Percentiles rank a stretch among this genome's conserved stretches.
Evolutionary conservation across 2,329 filamentous ascomycete species (phyloP).

Genomic region (Fusarium albosuccineum): DNA sequence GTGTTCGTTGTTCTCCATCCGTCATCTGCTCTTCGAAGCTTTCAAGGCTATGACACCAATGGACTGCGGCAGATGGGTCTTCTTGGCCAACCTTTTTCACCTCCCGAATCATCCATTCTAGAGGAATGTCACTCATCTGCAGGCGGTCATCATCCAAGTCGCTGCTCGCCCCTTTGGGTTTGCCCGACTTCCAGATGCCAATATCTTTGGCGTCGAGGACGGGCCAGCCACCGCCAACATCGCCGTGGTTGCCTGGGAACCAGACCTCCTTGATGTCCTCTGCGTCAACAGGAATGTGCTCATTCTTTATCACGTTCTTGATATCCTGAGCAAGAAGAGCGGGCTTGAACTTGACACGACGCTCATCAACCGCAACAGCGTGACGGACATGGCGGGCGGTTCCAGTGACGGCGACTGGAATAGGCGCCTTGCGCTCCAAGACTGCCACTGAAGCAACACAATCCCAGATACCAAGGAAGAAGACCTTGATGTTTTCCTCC

Average conservation of each 20-base stretch:
- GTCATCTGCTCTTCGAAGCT: slow-evolving; percentile 51
- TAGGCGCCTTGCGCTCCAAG: slow-evolving; percentile 53
- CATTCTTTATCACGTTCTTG: slow-evolving; percentile 28
- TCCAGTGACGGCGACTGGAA: slow-evolving; percentile 54
- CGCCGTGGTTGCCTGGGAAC: slow-evolving; percentile 67
- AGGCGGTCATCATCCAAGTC: slow-evolving; percentile 51
- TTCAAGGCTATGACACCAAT: slow-evolving; percentile 50
- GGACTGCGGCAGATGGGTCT: slow-evolving; percentile 49
- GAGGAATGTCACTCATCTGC: slow-evolving; percentile 63
- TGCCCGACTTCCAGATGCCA: slow-evolving; percentile 51
- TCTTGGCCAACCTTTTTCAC: slow-evolving; percentile 54
- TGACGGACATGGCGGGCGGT: slow-evolving; percentile 63
- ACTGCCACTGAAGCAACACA: slow-evolving; percentile 65
- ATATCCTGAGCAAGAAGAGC: slow-evolving; percentile 61
- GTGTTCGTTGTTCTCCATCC: slow-evolving; percentile 37
- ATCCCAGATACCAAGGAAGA: slow-evolving; percentile 68
- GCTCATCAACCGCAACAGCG: slow-evolving; percentile 66
- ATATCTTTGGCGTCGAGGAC: slow-evolving; percentile 42
- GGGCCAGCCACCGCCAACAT: slow-evolving; percentile 67
- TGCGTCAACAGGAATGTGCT: slow-evolving; percentile 20
- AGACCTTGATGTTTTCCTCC: slow-evolving; percentile 58
- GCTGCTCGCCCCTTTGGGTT: slow-evolving; percentile 46
- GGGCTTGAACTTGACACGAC: slow-evolving; percentile 67
- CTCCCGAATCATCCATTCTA: slow-evolving; percentile 67
- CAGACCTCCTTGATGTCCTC: slow-evolving; percentile 64